phyloP scores from a whole-genome alignment of 2,329 filamentous ascomycete genomes.

The Aspergillus ibericus region DNA sequence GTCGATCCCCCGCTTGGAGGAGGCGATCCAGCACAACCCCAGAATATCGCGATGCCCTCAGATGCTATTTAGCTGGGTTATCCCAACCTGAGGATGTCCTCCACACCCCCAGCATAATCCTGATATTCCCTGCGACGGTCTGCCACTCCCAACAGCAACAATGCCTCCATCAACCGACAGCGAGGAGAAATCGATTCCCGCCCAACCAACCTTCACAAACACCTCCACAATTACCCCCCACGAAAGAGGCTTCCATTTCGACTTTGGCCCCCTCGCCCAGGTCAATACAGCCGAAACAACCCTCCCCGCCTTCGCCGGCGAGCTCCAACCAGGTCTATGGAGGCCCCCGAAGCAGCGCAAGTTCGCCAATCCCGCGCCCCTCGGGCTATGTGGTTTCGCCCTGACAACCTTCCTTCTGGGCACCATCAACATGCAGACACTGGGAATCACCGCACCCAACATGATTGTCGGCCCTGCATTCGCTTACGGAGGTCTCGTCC shows the following conservation, averaged over 20 bases:
- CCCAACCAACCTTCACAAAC: neutral
- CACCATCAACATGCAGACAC: constrained; percentile 66
- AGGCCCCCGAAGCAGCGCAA: constrained; percentile 61
- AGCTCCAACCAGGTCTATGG: constrained; percentile 66
- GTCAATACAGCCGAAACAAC: constrained; percentile 37
- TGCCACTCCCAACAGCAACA: neutral
- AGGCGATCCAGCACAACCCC: neutral
- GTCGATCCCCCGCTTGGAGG: neutral
- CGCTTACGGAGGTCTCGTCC: constrained; percentile 71
- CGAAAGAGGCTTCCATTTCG: neutral
- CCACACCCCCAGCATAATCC: neutral
- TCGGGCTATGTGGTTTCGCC: constrained; percentile 72
- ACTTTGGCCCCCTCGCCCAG: constrained; percentile 46
- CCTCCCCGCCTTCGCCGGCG: constrained; percentile 64
- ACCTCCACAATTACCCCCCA: neutral
- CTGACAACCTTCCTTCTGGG: constrained; percentile 75
- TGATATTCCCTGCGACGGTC: neutral
- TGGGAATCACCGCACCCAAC: constrained; percentile 59
- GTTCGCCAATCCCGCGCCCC: constrained; percentile 72
- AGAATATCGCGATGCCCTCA: neutral
- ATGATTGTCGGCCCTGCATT: constrained; percentile 67
- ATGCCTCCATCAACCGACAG: neutral
- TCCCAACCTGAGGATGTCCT: neutral
- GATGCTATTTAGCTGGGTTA: neutral
- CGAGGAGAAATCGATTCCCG: neutral